phyloP scores from a whole-genome alignment of 176 grass and related monocot genomes.

The Oryza officinalis region DNA sequence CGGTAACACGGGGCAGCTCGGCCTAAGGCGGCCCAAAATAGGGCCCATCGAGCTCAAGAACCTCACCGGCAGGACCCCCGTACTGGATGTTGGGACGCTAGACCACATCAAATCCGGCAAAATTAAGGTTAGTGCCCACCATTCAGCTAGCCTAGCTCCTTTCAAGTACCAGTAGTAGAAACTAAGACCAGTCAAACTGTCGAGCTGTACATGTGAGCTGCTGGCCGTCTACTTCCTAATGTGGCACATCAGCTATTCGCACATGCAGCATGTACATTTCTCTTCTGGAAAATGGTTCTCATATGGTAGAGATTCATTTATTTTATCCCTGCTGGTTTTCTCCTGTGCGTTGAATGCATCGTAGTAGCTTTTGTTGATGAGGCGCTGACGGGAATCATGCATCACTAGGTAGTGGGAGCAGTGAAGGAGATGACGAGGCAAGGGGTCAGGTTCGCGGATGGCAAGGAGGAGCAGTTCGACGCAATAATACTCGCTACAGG shows the following conservation, averaged over 20 bases:
- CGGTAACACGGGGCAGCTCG: constrained; percentile 74
- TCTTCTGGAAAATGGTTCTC: not conserved
- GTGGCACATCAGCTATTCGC: not conserved
- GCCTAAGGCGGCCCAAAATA: constrained; percentile 73
- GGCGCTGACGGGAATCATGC: not conserved
- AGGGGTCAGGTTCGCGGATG: constrained; percentile 84
- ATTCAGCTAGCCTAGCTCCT: not conserved
- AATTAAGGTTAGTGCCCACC: constrained; percentile 71
- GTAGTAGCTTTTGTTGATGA: not conserved
- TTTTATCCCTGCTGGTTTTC: not conserved
- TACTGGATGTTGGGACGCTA: constrained; percentile 86
- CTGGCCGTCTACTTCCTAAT: constrained; percentile 27
- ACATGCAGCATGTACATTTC: not conserved
- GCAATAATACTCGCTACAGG: constrained; percentile 80
- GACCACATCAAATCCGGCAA: constrained; percentile 85
- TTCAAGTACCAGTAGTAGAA: constrained; percentile 17
- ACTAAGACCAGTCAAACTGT: constrained; percentile 10
- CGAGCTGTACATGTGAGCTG: not conserved
- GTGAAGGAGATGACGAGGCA: constrained; percentile 82
- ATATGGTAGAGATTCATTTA: not conserved
- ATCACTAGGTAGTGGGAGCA: constrained; percentile 72
- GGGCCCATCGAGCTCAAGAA: constrained; percentile 94
- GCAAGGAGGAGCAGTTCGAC: constrained; percentile 87
- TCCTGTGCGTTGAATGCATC: not conserved
- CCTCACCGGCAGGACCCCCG: constrained; percentile 88